Base-by-base conservation (phyloP, 2,329 filamentous ascomycete species). In the Fusarium robinianum region DNA sequence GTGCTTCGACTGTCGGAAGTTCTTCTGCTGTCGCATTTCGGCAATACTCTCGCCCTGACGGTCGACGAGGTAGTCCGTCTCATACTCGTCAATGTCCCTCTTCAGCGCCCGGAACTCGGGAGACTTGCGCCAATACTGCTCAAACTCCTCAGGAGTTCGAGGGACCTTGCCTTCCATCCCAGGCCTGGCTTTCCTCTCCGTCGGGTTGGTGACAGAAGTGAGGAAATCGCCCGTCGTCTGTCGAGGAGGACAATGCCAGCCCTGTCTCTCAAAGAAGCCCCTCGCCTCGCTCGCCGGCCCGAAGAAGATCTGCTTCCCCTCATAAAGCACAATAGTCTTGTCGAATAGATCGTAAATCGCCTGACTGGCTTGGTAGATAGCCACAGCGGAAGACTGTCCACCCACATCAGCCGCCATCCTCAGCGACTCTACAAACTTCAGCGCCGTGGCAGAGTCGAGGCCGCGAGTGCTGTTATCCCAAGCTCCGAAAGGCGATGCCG, bases 391-490 rank as follows among this genome's bases (percentile, higher is more conserved):
- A 1, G 85, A 78, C 1, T 78, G 78, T 10, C 78, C 71, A 2
- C 78, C 75, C 53, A 88, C 76, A 51, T 88, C 82, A 1, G 85
- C 83, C 1, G 83, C 72, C 12, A 82, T 74, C 11, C 85, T 74
- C 18, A 91, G 68, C 10, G 81, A 79, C 53, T 85, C 77, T 5
- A 87, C 83, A 49, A 90, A 91, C 57, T 88, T 84, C 25, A 89
- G 67, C 0, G 87, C 87, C 0, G 84, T 90, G 6, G 82, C 82
- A 0, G 84, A 83, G 64, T 91, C 88, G 1, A 92, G 73, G 8
- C 88, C 88, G 37, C 80, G 76, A 0, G 87, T 91, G 16, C 73
- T 73, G 53, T 89, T 89, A 48, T 87, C 89, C 88, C 88, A 94
- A 1, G 68, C 70, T 5, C 60, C 64, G 26, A 83, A 65, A 0